Evolutionary conservation across 2,329 filamentous ascomycete species (phyloP).

Genomic region (Venturia oleaginea): DNA sequence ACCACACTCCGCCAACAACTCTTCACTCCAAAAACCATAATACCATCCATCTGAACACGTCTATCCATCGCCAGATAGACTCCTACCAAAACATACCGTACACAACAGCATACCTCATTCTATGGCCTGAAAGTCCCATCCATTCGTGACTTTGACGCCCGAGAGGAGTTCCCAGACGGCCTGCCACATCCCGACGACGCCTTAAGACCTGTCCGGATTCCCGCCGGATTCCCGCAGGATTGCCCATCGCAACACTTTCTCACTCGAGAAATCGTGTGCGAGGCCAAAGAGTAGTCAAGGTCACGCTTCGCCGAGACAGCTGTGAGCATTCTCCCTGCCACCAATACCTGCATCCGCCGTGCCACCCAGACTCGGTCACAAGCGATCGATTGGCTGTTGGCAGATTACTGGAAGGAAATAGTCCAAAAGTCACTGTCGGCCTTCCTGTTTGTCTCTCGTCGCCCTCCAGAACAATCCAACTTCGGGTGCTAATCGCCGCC

Average conservation of each 20-base stretch:
- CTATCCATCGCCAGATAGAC: background rate
- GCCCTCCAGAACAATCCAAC: background rate
- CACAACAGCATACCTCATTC: conserved; percentile 2
- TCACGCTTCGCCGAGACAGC: conserved; percentile 2
- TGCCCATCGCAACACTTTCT: background rate
- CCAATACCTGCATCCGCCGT: background rate
- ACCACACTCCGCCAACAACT: background rate
- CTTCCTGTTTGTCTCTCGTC: conserved; percentile 1
- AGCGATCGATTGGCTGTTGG: background rate
- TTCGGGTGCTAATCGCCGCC: conserved; percentile 4
- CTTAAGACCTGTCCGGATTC: background rate
- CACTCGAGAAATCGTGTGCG: background rate
- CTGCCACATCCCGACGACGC: conserved; percentile 4
- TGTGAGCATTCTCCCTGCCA: background rate
- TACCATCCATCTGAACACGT: conserved; percentile 1
- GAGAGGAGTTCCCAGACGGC: background rate
- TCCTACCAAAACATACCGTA: background rate
- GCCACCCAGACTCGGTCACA: conserved; percentile 3
- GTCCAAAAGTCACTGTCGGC: background rate
- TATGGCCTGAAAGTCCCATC: background rate
- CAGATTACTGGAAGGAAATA: background rate
- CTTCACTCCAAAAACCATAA: background rate
- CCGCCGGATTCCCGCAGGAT: background rate
- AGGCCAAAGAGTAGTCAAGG: background rate
- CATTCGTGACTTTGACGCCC: background rate